phyloP scores from a whole-genome alignment of 805 yeast species.

The Brettanomyces naardenensis region DNA sequence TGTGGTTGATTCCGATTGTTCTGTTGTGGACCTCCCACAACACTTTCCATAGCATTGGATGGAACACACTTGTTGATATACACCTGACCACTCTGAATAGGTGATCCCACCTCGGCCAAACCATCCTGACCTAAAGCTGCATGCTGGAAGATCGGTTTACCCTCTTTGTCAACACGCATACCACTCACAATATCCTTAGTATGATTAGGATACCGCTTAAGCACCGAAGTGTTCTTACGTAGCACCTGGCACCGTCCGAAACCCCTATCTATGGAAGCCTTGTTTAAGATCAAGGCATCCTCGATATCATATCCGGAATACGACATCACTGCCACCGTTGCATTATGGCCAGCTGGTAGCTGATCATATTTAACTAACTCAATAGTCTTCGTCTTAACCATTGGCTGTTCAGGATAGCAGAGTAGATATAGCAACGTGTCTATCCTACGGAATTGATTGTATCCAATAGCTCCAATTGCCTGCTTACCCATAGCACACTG shows the following conservation, averaged over 20 bases:
- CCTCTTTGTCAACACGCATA: slow-evolving; percentile 77
- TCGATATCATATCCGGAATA: slow-evolving; percentile 99
- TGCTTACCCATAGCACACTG: slow-evolving; percentile 98
- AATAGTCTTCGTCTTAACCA: slow-evolving; percentile 96
- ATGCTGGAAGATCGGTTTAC: slow-evolving; percentile 81
- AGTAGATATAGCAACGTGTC: slow-evolving; percentile 88
- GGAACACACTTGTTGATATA: slow-evolving; percentile 93
- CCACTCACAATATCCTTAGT: slow-evolving; percentile 89
- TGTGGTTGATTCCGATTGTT: neutral
- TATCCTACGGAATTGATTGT: slow-evolving; percentile 91
- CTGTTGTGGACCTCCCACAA: slow-evolving; percentile 33
- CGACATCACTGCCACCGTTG: slow-evolving; percentile 98
- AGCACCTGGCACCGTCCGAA: slow-evolving; percentile 97
- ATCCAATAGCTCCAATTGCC: slow-evolving; percentile 99
- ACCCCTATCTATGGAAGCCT: slow-evolving; percentile 90
- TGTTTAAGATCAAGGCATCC: slow-evolving; percentile 93
- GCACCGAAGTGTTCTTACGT: slow-evolving; percentile 80
- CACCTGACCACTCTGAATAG: slow-evolving; percentile 86
- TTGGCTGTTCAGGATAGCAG: slow-evolving; percentile 99
- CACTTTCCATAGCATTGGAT: slow-evolving; percentile 66
- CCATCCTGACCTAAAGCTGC: slow-evolving; percentile 89
- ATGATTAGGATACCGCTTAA: slow-evolving; percentile 90
- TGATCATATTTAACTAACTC: slow-evolving; percentile 94
- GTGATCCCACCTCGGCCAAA: slow-evolving; percentile 90
- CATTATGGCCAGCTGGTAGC: slow-evolving; percentile 97